Base-by-base conservation (phyloP, 2,329 filamentous ascomycete species). In the Thelonectria rubi region DNA sequence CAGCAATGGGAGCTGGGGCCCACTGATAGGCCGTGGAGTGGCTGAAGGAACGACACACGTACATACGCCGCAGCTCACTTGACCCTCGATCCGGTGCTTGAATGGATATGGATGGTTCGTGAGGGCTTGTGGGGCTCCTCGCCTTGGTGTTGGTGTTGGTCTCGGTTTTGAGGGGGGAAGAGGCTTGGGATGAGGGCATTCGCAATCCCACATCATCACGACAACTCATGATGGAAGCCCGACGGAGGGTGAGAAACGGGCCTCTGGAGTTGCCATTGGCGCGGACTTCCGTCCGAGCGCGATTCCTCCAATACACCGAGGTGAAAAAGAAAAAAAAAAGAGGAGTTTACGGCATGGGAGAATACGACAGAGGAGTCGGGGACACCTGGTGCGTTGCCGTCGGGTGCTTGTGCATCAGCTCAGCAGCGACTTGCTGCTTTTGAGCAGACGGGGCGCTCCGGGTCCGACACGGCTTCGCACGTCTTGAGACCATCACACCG, bases 41-140 rank as follows among this genome's bases (percentile, higher is more conserved):
- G 60, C 63, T 61, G 64, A 55, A 69, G 46, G 64, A 67, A 64
- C 70, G 55, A 73, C 61, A 65, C 63, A 69, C 68, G 56, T 66
- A 74, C 72, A 74, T 73, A 59, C 66, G 68, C 68, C 68, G 69
- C 64, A 72, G 65, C 72, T 74, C 71, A 74, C 71, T 74, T 74
- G 72, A 74, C 71, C 63, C 63, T 59, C 65, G 65, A 66, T 63
- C 61, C 64, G 58, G 62, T 50, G 65, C 68, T 48, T 62, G 60
- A 54, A 60, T 62, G 62, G 59, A 57, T 59, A 56, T 57, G 34
- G 55, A 63, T 64, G 62, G 66, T 67, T 67, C 65, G 60, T 64
- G 63, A 55, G 49, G 39, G 24, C 40, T 26, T 40, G 62, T 59
- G 58, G 60, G 55, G 66, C 63, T 60, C 24, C 34, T 18, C 21